These are phyloP conservation scores for Fragaria iinumae DNA, from an alignment of 306 rosid genomes.

Conservation along the genomic window DNA sequence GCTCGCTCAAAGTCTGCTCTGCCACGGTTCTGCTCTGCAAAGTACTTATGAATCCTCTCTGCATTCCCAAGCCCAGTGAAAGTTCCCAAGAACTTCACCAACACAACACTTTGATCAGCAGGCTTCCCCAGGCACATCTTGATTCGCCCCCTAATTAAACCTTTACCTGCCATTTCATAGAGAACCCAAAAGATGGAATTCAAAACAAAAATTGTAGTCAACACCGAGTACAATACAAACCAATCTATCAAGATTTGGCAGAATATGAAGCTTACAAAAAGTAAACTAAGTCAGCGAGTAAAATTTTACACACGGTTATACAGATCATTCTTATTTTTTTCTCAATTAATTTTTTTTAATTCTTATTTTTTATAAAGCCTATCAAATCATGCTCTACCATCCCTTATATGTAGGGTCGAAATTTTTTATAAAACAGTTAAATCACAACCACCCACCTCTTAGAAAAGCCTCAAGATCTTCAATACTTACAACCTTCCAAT, in stretches of 20 bases:
- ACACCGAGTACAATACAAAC: not conserved
- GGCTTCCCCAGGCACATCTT: conserved; percentile 51
- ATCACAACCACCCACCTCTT: conserved; percentile 60
- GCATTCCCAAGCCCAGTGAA: conserved; percentile 54
- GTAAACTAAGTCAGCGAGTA: not conserved
- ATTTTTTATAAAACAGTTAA: not conserved
- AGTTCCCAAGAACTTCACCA: conserved; percentile 52
- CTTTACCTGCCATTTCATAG: conserved; percentile 61
- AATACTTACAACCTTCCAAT: conserved; percentile 74
- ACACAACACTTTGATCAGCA: conserved; percentile 47
- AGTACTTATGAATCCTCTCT: conserved; percentile 42
- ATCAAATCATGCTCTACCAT: not conserved
- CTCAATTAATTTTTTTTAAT: not conserved
- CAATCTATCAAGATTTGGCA: not conserved
- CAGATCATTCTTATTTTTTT: not conserved
- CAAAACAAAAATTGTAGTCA: not conserved
- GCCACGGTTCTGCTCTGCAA: conserved; percentile 34
- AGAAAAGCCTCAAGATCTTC: conserved; percentile 78
- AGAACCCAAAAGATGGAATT: conserved; percentile 13
- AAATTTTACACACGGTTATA: not conserved
- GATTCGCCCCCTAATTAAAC: conserved; percentile 77
- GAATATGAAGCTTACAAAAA: not conserved
- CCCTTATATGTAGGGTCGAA: not conserved
- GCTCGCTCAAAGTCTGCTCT: conserved; percentile 39
- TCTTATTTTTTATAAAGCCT: too few species aligned